Evolutionary conservation across 768 basidiomycete species (phyloP).

Genomic region (Tephrocybe sp.): DNA sequence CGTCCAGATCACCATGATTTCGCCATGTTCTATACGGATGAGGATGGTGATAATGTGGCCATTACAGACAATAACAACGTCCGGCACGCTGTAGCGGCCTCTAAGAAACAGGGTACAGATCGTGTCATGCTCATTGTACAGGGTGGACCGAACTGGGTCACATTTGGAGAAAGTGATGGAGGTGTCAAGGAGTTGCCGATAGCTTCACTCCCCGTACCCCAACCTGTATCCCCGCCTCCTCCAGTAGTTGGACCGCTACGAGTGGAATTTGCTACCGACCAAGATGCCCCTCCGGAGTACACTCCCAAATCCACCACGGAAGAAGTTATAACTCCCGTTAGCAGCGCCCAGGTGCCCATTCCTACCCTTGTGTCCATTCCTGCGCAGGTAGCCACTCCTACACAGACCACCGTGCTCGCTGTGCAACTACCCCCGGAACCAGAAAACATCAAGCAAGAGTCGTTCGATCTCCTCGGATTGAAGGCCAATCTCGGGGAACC

Average conservation of each 20-base stretch:
- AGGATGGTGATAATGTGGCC: slow-evolving; percentile 4
- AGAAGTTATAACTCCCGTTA: neutral
- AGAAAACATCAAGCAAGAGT: neutral
- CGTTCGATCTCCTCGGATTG: neutral
- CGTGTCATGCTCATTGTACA: slow-evolving; percentile 1
- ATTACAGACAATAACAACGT: slow-evolving; percentile 2
- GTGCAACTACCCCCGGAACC: neutral
- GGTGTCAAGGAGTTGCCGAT: neutral
- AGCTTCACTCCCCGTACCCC: neutral
- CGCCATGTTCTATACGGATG: slow-evolving; percentile 1
- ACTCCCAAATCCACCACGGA: slow-evolving; percentile 1
- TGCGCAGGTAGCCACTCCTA: neutral
- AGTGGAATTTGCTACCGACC: neutral
- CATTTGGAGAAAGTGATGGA: neutral
- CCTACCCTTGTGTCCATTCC: too few relatives aligned
- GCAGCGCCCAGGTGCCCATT: neutral
- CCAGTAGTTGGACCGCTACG: neutral
- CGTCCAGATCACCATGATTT: slow-evolving; percentile 4
- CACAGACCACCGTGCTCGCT: neutral
- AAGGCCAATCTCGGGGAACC: neutral
- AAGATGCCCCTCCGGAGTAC: slow-evolving; percentile 6
- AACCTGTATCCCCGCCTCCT: neutral
- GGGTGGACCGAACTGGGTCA: neutral
- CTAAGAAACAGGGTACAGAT: neutral
- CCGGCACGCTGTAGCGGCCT: neutral